Evolutionary conservation across 495 filamentous ascomycete species (phyloP).

Genomic region (Penicillium canescens): DNA sequence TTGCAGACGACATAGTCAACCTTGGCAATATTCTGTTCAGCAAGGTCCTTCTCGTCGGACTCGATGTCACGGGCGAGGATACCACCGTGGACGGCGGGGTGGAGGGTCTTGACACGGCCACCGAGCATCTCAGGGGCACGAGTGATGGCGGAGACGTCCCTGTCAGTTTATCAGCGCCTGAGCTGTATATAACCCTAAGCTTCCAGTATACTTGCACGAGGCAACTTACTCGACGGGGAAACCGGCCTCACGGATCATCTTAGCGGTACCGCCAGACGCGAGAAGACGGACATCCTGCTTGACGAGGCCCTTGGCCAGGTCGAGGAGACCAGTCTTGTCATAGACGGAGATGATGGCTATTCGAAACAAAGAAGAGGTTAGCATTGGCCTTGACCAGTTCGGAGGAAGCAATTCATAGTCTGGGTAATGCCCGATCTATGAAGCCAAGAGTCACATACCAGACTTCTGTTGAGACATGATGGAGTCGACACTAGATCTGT

Average conservation of each 20-base stretch:
- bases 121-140: conserved; percentile 98
- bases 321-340: conserved; percentile 95
- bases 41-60: conserved; percentile 93
- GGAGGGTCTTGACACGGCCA: conserved; percentile 94
- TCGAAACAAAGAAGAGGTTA: conserved; percentile 14
- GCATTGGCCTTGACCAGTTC: conserved; percentile 10
- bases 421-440: conserved; percentile 18
- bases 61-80: conserved; percentile 92
- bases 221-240: conserved; percentile 83
- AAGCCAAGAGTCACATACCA: conserved; percentile 33
- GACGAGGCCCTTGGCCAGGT: conserved; percentile 91
- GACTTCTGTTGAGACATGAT: conserved; percentile 45
- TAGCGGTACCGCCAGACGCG: conserved; percentile 90
- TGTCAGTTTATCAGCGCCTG: conserved; percentile 34
- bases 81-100: conserved; percentile 90
- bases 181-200: not conserved
- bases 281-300: conserved; percentile 89
- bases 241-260: conserved; percentile 91
- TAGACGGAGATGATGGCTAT: conserved; percentile 96
- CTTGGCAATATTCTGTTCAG: conserved; percentile 95
- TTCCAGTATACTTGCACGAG: not conserved
- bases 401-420: conserved; percentile 22
- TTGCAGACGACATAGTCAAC: conserved; percentile 99
- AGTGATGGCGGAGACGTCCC: conserved; percentile 95
- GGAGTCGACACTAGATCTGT: conserved; percentile 25